Evolutionary conservation across 768 basidiomycete genomes (phyloP), one percentile per base, ranked within the genome.

Genomic region (Obba rivulosa): DNA sequence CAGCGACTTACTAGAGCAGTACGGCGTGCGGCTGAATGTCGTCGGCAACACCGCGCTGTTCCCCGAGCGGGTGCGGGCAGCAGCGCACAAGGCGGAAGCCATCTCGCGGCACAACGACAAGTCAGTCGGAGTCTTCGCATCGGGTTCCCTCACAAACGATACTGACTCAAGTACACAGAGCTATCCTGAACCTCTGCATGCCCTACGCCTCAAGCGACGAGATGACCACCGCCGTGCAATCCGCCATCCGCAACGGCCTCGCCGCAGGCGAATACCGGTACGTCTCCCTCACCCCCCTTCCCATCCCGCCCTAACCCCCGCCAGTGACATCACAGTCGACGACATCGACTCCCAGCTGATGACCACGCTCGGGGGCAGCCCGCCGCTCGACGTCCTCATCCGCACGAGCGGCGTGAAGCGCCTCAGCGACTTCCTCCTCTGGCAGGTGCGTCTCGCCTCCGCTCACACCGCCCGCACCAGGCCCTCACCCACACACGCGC

Each of bases 191-290:
- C 61, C 70, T 98, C 4, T 92, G 89, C 68, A 91, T 93, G 75
- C 85, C 95, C 0, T 99, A 97, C 60, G 76, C 92, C 4, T 87
- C 93, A 2, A 78, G 86, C 23, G 90, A 99, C 60, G 96, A 99
- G 65, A 93, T 98, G 11, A 78, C 88, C 2, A 79, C 80, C 0
- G 89, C 95, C 0, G 78, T 97, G 2, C 71, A 81, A 51, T 66
- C 70, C 1, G 71, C 69, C 34, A 70, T 81, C 35, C 66, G 67
- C 8, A 62, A 70, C n/a, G 68, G 70, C 23, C 57, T 73, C n/a
- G 59, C 67, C 45, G 45, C 57, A 7, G 65, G 64, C 4, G 57
- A 59, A 23, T 35, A 56, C n/a, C 62, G 67, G 61, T 57, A 56
- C 62, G 22, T 46, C 11, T 46, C 34, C 25, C 48, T 28, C 23